Conservation (phyloP, 164 flowering plant species). For the Vitis rotundifolia region DNA sequence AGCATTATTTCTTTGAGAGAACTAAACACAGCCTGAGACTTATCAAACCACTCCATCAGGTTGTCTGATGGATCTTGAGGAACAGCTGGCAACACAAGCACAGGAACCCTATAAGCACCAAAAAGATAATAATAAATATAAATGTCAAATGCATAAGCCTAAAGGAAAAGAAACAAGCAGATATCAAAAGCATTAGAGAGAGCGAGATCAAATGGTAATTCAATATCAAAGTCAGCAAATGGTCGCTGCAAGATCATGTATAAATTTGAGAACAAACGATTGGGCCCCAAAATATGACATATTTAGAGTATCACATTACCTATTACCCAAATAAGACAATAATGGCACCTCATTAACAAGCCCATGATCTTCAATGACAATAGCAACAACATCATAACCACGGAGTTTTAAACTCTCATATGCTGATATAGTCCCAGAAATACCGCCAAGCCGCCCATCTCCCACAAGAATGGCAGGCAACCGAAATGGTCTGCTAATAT, state of each 20-base stretch:
- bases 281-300: neutral
- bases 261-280: no score
- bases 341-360: slow-evolving; percentile 73
- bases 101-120: slow-evolving; percentile 59
- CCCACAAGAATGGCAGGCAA: slow-evolving; percentile 93
- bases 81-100: slow-evolving; percentile 75
- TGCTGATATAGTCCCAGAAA: slow-evolving; percentile 91
- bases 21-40: slow-evolving; percentile 54
- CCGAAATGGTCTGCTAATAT: slow-evolving; percentile 70
- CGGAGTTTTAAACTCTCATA: slow-evolving; percentile 83
- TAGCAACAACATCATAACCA: slow-evolving; percentile 89
- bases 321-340: slow-evolving; percentile 62
- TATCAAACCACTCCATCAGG: slow-evolving; percentile 81
- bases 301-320: slow-evolving; percentile 37
- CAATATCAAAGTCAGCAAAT: no score
- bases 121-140: neutral
- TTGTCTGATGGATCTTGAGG: slow-evolving; percentile 73
- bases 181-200: neutral
- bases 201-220: no score
- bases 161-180: neutral
- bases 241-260: no score
- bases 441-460: slow-evolving; percentile 94
- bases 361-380: slow-evolving; percentile 83
- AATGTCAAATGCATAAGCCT: neutral
- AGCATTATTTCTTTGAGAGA: slow-evolving; percentile 65